Base-by-base conservation (phyloP, 495 filamentous ascomycete species). In the Talaromyces stipitatus region DNA sequence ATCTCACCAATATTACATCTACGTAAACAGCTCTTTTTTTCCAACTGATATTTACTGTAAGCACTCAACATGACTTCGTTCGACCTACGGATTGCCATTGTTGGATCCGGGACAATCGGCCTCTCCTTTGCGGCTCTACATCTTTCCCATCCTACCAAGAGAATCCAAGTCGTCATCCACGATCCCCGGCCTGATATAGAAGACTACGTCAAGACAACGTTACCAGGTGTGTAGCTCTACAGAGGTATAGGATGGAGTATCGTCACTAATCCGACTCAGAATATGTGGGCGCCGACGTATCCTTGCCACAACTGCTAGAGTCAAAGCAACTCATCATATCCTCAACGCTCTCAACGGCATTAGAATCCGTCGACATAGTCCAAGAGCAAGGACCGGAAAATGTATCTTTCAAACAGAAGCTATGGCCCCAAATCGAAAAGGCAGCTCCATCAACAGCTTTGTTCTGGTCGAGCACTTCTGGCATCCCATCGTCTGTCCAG, bases 341-440 rank as follows among this genome's bases (percentile, higher is more conserved):
- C 45, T 33, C 60, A 7, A 64, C 63, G 7, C 66, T 84, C 16
- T 57, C 64, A 27, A 62, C 64, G 6, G 80, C 82, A 11, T 64
- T 82, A 4, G 33, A 64, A 29, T 60, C 64, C 29, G 79, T 78
- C 11, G 64, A 73, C 9, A 79, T 83, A 33, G 65, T 85, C 43
- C 81, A 85, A 65, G 82, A 85, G 62, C 78, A 82, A 64, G 78
- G 78, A 0, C 82, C 82, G 4, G 82, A 85, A 61, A 70, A 71
- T 52, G 57, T 69, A 8, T 45, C 64, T 1, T 82, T 81, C 57
- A 84, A 84, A 47, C 68, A 69, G n/a, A 60, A 62, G 0, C 64
- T 84, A 26, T 84, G 81, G 81, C 63, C 68, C 2, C 57, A 75
- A 20, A 70, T 85, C 14, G 71, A 80, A 52, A 18, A 50, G 0